Percentiles rank a stretch among this genome's conserved stretches.
Evolutionary conservation across 1,284 basidiomycete genomes (phyloP).

Genomic region (Inonotus hispidus): DNA sequence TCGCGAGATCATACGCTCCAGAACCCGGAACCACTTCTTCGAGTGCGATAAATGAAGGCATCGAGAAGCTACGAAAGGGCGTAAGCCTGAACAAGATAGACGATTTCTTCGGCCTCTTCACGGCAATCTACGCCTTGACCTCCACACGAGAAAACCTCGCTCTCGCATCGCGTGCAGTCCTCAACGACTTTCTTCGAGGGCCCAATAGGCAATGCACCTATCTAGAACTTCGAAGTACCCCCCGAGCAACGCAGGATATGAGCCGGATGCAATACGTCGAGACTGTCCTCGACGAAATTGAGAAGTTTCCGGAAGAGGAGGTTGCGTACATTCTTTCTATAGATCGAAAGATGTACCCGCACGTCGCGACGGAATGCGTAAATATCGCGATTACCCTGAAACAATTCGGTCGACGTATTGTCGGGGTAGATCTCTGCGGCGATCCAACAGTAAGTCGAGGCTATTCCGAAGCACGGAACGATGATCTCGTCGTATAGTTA

Average conservation of each 20-base stretch:
- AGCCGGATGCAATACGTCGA: conserved; percentile 52
- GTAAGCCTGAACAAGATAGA: conserved; percentile 47
- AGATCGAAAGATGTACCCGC: conserved; percentile 57
- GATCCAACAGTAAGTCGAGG: conserved; percentile 45
- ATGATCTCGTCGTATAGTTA: background rate
- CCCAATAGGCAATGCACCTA: conserved; percentile 53
- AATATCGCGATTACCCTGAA: conserved; percentile 52
- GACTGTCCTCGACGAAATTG: conserved; percentile 62
- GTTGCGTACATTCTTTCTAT: conserved; percentile 67
- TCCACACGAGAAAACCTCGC: conserved; percentile 48
- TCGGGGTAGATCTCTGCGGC: conserved; percentile 79
- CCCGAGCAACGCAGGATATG: conserved; percentile 52
- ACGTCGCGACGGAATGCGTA: conserved; percentile 50
- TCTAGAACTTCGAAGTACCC: conserved; percentile 72
- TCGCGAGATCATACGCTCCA: conserved; percentile 46
- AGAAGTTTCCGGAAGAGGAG: conserved; percentile 42
- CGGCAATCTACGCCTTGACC: conserved; percentile 71
- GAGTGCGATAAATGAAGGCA: conserved; percentile 33
- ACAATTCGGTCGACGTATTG: conserved; percentile 52
- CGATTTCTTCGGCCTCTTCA: conserved; percentile 73
- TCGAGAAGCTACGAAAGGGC: conserved; percentile 48
- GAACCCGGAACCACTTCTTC: conserved; percentile 11
- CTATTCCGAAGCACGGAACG: background rate
- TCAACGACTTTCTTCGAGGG: conserved; percentile 52
- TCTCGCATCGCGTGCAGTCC: conserved; percentile 54